phyloP scores from a whole-genome alignment of 2,329 filamentous ascomycete genomes.

The Diaporthe ilicicola region DNA sequence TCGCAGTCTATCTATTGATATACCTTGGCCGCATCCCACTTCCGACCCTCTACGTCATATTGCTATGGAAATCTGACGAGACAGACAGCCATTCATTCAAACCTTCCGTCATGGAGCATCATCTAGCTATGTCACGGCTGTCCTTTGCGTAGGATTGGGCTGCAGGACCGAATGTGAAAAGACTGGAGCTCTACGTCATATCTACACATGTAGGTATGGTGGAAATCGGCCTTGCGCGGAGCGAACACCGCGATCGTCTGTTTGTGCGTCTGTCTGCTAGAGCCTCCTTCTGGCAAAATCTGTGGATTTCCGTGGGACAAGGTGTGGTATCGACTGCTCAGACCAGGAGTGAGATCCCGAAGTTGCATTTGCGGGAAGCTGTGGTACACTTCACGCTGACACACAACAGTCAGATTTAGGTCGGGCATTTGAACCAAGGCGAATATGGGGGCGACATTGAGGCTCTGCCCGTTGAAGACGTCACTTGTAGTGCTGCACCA shows the following conservation, averaged over 20 bases:
- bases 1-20: slow-evolving; percentile 27
- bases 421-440: neutral
- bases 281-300: neutral
- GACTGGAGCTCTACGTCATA: slow-evolving; percentile 31
- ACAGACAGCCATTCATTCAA: neutral
- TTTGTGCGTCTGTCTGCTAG: neutral
- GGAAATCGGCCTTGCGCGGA: neutral
- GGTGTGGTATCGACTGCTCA: neutral
- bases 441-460: slow-evolving; percentile 1
- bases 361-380: neutral
- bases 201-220: neutral
- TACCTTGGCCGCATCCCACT: slow-evolving; percentile 15
- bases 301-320: neutral
- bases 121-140: neutral
- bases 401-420: neutral
- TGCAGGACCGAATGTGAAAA: slow-evolving; percentile 20
- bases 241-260: neutral
- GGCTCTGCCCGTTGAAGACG: slow-evolving; percentile 25
- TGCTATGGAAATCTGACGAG: slow-evolving; percentile 7
- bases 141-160: slow-evolving; percentile 18
- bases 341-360: neutral
- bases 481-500: slow-evolving; percentile 10
- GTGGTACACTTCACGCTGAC: neutral
- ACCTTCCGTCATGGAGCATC: slow-evolving; percentile 32
- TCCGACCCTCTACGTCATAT: slow-evolving; percentile 28